Percentiles rank a stretch among this genome's conserved stretches.
Evolutionary conservation across 2,329 filamentous ascomycete species (phyloP).

Genomic region (Trichoderma arundinaceum): DNA sequence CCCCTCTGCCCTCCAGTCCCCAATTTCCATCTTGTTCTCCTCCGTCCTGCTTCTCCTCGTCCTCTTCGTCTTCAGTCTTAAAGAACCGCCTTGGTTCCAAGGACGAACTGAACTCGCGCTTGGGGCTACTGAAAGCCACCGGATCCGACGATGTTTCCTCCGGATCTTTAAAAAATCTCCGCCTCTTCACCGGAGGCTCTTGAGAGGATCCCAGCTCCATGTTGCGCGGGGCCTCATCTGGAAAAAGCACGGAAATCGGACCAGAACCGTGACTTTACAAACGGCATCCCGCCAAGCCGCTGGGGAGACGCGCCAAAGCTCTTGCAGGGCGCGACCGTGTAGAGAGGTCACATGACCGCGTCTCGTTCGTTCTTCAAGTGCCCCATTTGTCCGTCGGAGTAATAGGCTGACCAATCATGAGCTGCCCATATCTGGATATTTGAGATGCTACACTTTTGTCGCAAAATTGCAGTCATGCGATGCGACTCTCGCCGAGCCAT

Average conservation of each 20-base stretch:
- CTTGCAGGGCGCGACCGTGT: slow-evolving; percentile 38
- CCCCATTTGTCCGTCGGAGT: slow-evolving; percentile 26
- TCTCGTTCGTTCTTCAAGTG: slow-evolving; percentile 30
- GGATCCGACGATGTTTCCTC: slow-evolving; percentile 42
- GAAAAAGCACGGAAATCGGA: not conserved
- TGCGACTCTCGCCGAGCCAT: slow-evolving; percentile 25
- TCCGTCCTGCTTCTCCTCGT: not conserved
- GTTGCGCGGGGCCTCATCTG: slow-evolving; percentile 30
- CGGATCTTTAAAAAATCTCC: slow-evolving; percentile 47
- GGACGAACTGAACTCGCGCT: slow-evolving; percentile 36
- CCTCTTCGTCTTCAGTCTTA: slow-evolving; percentile 34
- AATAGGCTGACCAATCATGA: slow-evolving; percentile 20
- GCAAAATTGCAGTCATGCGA: slow-evolving; percentile 17
- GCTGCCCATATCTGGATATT: slow-evolving; percentile 17
- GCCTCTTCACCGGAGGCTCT: slow-evolving; percentile 54
- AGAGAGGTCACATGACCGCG: slow-evolving; percentile 50
- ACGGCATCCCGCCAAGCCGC: slow-evolving; percentile 35
- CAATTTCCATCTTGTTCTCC: not conserved
- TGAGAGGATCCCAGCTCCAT: slow-evolving; percentile 50
- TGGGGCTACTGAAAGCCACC: slow-evolving; percentile 35
- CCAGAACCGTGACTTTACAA: not conserved
- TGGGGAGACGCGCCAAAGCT: slow-evolving; percentile 48
- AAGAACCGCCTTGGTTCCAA: slow-evolving; percentile 38
- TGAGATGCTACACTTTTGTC: too few relatives aligned
- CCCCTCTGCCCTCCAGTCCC: slow-evolving; percentile 7